Evolutionary conservation across 768 basidiomycete genomes (phyloP).

Genomic region (Lepiota brunneoincarnata): DNA sequence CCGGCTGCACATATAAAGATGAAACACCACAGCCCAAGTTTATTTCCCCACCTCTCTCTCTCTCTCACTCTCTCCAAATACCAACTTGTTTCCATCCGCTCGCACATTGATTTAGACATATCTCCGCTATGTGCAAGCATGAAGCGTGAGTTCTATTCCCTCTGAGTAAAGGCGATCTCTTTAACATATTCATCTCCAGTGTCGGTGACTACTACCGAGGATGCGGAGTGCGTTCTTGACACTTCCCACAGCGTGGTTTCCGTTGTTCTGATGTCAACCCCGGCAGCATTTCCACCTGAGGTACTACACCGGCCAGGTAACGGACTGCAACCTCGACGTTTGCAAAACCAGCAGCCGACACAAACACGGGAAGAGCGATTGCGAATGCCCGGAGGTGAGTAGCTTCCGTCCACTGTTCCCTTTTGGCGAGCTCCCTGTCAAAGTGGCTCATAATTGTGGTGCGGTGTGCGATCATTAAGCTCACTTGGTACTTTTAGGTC

Average conservation of each 20-base stretch:
- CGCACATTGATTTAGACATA: neutral
- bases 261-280: slow-evolving; percentile 11
- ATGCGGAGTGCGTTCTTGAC: slow-evolving; percentile 37
- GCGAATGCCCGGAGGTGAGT: slow-evolving; percentile 40
- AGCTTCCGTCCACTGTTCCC: neutral
- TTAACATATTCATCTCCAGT: slow-evolving; percentile 21
- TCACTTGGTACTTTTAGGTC: slow-evolving; percentile 24
- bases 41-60: neutral
- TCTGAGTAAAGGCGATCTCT: neutral
- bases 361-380: slow-evolving; percentile 42
- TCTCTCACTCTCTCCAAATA: neutral
- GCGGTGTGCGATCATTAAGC: neutral
- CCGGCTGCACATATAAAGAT: slow-evolving; percentile 6
- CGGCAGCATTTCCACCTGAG: slow-evolving; percentile 45
- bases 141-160: slow-evolving; percentile 26
- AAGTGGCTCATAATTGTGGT: neutral
- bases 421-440: neutral
- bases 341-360: slow-evolving; percentile 41
- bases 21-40: neutral
- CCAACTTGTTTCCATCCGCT: neutral
- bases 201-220: slow-evolving; percentile 50
- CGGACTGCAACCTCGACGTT: slow-evolving; percentile 33
- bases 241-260: neutral
- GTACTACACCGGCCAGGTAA: slow-evolving; percentile 44
- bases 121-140: slow-evolving; percentile 29